Evolutionary conservation across 2,329 filamentous ascomycete species (phyloP).

Genomic region (Penicillium sp.): DNA sequence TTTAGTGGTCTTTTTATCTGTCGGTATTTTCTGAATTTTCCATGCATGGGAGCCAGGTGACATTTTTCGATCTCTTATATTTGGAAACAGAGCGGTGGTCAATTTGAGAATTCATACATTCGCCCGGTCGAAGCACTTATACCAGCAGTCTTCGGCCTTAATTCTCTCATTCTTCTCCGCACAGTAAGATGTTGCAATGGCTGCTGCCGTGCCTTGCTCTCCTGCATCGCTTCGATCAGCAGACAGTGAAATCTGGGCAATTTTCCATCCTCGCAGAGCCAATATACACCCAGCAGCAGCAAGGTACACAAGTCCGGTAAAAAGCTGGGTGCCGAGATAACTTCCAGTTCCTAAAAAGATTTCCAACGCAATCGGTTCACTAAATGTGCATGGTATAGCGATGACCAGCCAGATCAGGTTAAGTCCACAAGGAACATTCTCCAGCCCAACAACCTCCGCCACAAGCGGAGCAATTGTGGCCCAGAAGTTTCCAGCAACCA

Average conservation of each 20-base stretch:
- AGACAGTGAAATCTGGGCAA: not conserved
- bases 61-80: not conserved
- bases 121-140: not conserved
- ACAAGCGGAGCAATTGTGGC: slow-evolving; percentile 23
- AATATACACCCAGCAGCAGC: not conserved
- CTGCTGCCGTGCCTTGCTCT: not conserved
- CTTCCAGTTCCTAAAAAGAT: slow-evolving; percentile 9
- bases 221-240: not conserved
- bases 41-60: too few species aligned
- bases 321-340: slow-evolving; percentile 15
- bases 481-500: slow-evolving; percentile 55
- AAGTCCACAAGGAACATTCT: slow-evolving; percentile 17
- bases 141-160: not conserved
- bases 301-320: slow-evolving; percentile 9
- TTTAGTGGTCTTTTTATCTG: too few species aligned
- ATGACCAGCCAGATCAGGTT: slow-evolving; percentile 19
- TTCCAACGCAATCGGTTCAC: slow-evolving; percentile 22
- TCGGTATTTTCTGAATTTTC: too few species aligned
- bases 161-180: not conserved
- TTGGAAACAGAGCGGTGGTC: not conserved
- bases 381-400: slow-evolving; percentile 16
- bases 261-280: slow-evolving; percentile 1
- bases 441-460: slow-evolving; percentile 21
- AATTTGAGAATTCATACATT: not conserved
- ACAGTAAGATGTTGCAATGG: not conserved